Base-by-base conservation (phyloP, 345 rosid genomes). In the Chamaenerion angustifolium region DNA sequence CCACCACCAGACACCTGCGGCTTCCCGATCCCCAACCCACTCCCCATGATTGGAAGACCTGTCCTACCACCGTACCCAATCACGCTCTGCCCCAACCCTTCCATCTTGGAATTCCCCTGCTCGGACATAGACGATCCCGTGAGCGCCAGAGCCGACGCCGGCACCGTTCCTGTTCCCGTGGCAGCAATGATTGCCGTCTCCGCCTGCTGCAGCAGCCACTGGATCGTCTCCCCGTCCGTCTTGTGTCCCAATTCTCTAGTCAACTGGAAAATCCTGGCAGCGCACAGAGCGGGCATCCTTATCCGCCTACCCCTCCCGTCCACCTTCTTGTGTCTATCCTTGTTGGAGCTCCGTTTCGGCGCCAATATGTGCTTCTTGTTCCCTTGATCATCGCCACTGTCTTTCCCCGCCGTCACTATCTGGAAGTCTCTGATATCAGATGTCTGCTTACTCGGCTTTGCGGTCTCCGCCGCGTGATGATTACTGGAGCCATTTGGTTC, bases 171-270 rank as follows among this genome's bases (percentile, higher is more conserved):
- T 7, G 81, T 67, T 52, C 88, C 88, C 37, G 88, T 81, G n/a
- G 84, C 84, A 10, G 84, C 76, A 3, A 81, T 53, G 45, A 81
- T 78, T 12, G 80, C 72, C 19, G 88, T 73, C 49, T 81, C 88
- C 15, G 88, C 72, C 49, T 81, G 88, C 19, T 73, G 74, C 40
- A 81, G 52, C 18, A 81, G 55, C 88, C 88, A 81, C 68, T 81
- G 88, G 48, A 81, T 81, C 9, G 88, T 81, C 62, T 81, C 88
- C 88, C 62, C 88, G n/a, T n/a, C n/a, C n/a, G n/a, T n/a, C n/a
- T n/a, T n/a, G n/a, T n/a, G n/a, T n/a, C n/a, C n/a, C n/a, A n/a
- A n/a, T n/a, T n/a, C n/a, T n/a, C n/a, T n/a, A n/a, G n/a, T n/a
- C n/a, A n/a, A n/a, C n/a, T n/a, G n/a, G n/a, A n/a, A n/a, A n/a